These are phyloP conservation scores for Danielia reshetovae DNA, from an alignment of 805 yeast species.

Conservation along the genomic window DNA sequence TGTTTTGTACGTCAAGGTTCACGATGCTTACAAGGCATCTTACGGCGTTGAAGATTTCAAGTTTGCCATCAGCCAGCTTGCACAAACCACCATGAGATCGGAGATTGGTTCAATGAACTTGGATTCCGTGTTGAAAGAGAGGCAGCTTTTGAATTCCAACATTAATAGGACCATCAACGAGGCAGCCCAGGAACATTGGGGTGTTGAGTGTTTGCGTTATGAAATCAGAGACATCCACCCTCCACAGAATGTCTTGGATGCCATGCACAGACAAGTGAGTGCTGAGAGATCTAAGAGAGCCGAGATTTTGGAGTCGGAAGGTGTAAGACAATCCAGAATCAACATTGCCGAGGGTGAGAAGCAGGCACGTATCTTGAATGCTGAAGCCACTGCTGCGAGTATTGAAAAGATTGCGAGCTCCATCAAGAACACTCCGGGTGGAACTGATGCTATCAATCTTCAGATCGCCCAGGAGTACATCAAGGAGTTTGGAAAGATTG, in stretches of 20 bases:
- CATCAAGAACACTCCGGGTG: slow-evolving; percentile 63
- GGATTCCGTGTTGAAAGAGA: slow-evolving; percentile 73
- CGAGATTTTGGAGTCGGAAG: slow-evolving; percentile 73
- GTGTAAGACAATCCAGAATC: slow-evolving; percentile 54
- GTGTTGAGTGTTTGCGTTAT: slow-evolving; percentile 75
- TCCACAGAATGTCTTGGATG: slow-evolving; percentile 77
- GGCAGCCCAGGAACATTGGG: slow-evolving; percentile 79
- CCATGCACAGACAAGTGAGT: slow-evolving; percentile 87
- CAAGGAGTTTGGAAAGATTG: slow-evolving; percentile 75
- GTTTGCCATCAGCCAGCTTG: slow-evolving; percentile 79
- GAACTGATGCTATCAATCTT: slow-evolving; percentile 69
- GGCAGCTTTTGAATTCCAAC: slow-evolving; percentile 67
- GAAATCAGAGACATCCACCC: slow-evolving; percentile 89
- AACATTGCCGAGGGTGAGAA: slow-evolving; percentile 74
- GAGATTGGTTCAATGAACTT: slow-evolving; percentile 81
- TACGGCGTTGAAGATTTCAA: slow-evolving; percentile 88
- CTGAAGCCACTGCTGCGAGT: slow-evolving; percentile 73
- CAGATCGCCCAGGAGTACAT: slow-evolving; percentile 83
- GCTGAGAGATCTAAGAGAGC: slow-evolving; percentile 81
- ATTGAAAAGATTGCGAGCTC: slow-evolving; percentile 62
- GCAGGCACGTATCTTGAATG: slow-evolving; percentile 59
- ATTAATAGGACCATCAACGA: slow-evolving; percentile 79
- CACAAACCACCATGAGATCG: slow-evolving; percentile 87
- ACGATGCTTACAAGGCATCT: slow-evolving; percentile 80
- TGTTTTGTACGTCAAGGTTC: slow-evolving; percentile 69